These are phyloP conservation scores for Lavandula angustifolia DNA, from an alignment of 257 asterid species.

Conservation along the genomic window DNA sequence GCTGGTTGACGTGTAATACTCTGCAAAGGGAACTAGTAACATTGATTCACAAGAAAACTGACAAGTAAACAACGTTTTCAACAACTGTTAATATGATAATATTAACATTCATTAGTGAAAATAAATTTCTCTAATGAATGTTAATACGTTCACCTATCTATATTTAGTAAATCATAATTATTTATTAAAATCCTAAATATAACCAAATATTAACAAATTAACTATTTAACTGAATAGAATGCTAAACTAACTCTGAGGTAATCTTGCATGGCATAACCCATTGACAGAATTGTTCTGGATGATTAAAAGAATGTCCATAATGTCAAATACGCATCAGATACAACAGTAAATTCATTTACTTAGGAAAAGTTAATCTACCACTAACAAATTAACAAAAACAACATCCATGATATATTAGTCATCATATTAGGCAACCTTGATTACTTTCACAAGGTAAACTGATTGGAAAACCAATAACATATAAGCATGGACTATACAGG, in stretches of 20 bases:
- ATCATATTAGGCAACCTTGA: background rate
- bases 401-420: background rate
- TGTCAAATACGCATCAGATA: background rate
- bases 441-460: conserved; percentile 6
- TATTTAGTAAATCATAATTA: background rate
- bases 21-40: background rate
- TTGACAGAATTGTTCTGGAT: background rate
- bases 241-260: background rate
- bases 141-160: background rate
- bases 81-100: too few species aligned
- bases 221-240: background rate
- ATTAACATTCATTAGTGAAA: too few species aligned
- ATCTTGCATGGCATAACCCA: background rate
- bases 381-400: background rate
- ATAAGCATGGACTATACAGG: background rate
- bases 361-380: conserved; percentile 15
- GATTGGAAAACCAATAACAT: conserved; percentile 5
- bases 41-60: background rate
- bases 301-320: background rate
- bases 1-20: background rate
- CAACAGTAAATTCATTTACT: background rate
- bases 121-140: background rate
- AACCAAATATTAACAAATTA: background rate
- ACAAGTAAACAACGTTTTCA: background rate
- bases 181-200: background rate